Base-by-base conservation (phyloP, 208 protist species). In the Zelonia costaricensis region DNA sequence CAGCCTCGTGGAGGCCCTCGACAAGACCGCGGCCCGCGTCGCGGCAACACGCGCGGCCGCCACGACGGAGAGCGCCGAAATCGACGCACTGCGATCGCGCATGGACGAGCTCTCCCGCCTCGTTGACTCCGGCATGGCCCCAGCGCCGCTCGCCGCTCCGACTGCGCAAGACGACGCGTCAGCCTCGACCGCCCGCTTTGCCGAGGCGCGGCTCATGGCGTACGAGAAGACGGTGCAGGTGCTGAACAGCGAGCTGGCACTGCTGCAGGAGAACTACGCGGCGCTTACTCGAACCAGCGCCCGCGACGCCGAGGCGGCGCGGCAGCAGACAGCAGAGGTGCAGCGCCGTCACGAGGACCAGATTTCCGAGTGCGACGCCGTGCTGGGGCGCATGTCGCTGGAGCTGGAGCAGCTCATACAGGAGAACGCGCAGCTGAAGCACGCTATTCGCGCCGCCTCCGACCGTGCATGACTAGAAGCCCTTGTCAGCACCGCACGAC, bases 331-430 rank as follows among this genome's bases (percentile, higher is more conserved):
- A 10, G 5, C 7, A 1, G 65, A 68, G 8, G n/a, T 16, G 23
- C 51, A 73, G 35, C 46, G 33, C 31, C 59, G 46, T 28, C 64
- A 74, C 42, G 56, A 65, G 9, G 52, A 65, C 22, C 69, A 82
- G 47, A 55, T 84, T 6, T 63, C 79, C 12, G 86, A 93, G 42
- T 85, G 74, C 47, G 78, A 93, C 58, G 55, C 72, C 0, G 78
- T 87, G 39, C 57, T 93, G 15, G 55, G 69, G 16, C 61, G 80
- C 4, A 38, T 93, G 0, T 78, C 83, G 18, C 53, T 76, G 3
- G 86, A 93, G 43, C 51, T 93, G 23, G 86, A 93, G 57, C 62
- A 79, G 47, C 54, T 90, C 6, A 84, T 93, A 10, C 51, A 48
- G 1, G 83, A 90, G 58, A 93, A 93, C 56, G 79, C 74, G 16